A percentile compares a stretch with the other conserved stretches of the same genome.
Conservation (phyloP, 305 asterid species). For the Fraxinus paxiana region DNA sequence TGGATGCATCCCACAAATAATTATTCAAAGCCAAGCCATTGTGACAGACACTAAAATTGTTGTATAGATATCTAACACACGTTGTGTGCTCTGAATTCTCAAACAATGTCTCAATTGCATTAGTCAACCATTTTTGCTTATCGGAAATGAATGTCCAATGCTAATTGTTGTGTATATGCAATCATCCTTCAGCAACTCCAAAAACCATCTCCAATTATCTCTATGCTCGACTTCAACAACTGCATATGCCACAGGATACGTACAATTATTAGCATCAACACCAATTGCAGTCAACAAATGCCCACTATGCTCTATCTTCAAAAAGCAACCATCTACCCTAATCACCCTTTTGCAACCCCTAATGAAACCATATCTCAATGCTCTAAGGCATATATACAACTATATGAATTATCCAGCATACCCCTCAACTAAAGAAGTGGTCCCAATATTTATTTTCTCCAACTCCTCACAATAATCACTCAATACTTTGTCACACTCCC, state of each 20-base stretch:
- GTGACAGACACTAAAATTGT: neutral
- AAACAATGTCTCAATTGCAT: neutral
- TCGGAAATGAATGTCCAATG: neutral
- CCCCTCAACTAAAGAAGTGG: neutral
- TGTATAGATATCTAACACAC: neutral
- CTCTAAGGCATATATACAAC: neutral
- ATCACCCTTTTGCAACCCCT: neutral
- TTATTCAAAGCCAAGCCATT: no score
- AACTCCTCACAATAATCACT: neutral
- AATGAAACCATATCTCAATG: neutral
- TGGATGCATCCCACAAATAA: no score
- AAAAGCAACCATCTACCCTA: neutral
- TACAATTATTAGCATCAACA: neutral
- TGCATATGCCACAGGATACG: neutral
- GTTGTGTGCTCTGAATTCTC: neutral
- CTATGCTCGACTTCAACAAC: neutral
- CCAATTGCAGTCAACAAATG: neutral
- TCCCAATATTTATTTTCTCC: neutral
- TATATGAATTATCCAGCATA: no score
- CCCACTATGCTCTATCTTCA: neutral
- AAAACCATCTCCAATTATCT: neutral
- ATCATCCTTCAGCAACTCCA: neutral
- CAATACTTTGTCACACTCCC: neutral
- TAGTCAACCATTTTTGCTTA: neutral
- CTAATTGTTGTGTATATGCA: neutral